Evolutionary conservation across 2,329 filamentous ascomycete species (phyloP).

Genomic region (Xylaria sp.): DNA sequence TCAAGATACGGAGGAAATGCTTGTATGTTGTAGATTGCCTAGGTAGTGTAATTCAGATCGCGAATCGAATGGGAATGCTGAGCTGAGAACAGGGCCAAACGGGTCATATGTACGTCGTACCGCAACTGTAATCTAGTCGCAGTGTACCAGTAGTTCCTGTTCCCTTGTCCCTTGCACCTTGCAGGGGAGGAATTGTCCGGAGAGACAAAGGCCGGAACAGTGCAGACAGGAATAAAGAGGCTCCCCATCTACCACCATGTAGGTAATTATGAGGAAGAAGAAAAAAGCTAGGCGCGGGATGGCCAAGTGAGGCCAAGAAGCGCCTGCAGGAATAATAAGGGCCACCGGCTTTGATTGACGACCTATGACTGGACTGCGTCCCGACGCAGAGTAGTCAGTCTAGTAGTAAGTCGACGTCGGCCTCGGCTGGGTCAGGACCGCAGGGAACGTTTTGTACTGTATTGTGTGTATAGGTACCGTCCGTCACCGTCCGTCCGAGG

Average conservation of each 20-base stretch:
- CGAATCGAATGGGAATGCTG: conserved; percentile 28
- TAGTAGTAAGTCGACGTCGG: conserved; percentile 30
- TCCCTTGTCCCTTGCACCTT: conserved; percentile 27
- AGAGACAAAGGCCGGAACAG: conserved; percentile 37
- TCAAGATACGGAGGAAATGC: conserved; percentile 14
- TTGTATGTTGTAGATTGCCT: conserved; percentile 14
- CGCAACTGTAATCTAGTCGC: conserved; percentile 13
- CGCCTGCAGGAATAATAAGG: conserved; percentile 36
- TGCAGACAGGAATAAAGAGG: conserved; percentile 32
- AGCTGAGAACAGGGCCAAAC: conserved; percentile 36
- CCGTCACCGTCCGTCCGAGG: conserved; percentile 5
- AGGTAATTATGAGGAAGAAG: conserved; percentile 25
- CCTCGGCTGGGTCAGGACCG: conserved; percentile 9
- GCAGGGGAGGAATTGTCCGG: conserved; percentile 36
- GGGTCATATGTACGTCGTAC: conserved; percentile 33
- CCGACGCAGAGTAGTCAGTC: conserved; percentile 12
- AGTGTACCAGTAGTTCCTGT: conserved; percentile 14
- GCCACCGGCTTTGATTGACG: conserved; percentile 22
- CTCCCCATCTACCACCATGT: conserved; percentile 19
- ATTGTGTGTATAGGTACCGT: conserved; percentile 4
- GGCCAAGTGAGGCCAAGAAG: conserved; percentile 36
- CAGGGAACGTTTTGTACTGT: conserved; percentile 8
- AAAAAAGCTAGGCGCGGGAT: conserved; percentile 34
- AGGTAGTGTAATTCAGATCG: conserved; percentile 29
- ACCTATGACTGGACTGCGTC: conserved; percentile 20